A percentile compares a stretch with the other conserved stretches of the same genome.
These are phyloP conservation scores for Baudoinia panamericana DNA, from an alignment of 495 filamentous ascomycete genomes.

Conservation along the genomic window DNA sequence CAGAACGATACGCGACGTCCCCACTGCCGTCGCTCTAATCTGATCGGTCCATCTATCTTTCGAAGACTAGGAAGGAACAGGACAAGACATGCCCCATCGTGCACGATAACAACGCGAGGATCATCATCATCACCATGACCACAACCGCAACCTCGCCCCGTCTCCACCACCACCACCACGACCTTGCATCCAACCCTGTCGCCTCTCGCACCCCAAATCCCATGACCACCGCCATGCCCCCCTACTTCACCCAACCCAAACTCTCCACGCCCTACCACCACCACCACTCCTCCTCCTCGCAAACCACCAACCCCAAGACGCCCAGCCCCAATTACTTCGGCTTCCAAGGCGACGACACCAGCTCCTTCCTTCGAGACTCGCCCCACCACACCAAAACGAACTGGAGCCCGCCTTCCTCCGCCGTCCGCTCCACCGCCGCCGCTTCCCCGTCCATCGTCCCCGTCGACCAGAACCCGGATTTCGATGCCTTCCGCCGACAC, in stretches of 20 bases:
- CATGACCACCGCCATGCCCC: neutral
- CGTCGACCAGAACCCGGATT: conserved; percentile 60
- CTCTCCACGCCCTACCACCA: neutral
- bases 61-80: too few relatives aligned
- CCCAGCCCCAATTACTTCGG: conserved; percentile 21
- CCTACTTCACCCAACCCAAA: neutral
- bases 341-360: conserved; percentile 8
- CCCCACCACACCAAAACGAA: conserved; percentile 45
- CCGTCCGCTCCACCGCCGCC: conserved; percentile 52
- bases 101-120: too few relatives aligned
- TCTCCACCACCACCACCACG: neutral
- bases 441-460: conserved; percentile 56
- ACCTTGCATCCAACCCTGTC: neutral
- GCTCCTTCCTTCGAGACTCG: conserved; percentile 5
- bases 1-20: too few relatives aligned
- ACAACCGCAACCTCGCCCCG: neutral
- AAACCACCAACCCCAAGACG: conserved; percentile 5
- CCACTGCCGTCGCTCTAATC: too few relatives aligned
- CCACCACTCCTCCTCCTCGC: too few relatives aligned
- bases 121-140: too few relatives aligned
- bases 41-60: too few relatives aligned
- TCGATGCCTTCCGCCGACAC: conserved; percentile 60
- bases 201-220: neutral
- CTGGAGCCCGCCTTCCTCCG: conserved; percentile 58
- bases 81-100: too few relatives aligned